These are phyloP conservation scores for Talaromyces adpressus DNA, from an alignment of 495 filamentous ascomycete species.

Conservation along the genomic window DNA sequence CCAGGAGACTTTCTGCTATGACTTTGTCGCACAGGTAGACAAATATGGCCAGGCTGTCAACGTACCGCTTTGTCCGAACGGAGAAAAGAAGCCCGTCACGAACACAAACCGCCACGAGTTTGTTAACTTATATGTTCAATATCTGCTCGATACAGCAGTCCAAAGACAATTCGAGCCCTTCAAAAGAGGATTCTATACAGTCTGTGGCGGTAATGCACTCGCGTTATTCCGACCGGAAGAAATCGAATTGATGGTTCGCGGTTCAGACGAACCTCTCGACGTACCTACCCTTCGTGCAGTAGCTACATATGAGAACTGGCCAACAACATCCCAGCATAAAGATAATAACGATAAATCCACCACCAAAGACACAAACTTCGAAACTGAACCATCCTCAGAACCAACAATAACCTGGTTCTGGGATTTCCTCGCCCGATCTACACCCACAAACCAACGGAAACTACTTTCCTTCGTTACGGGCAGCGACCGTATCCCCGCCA, in stretches of 20 bases:
- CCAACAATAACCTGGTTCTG: slow-evolving; percentile 83
- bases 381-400: slow-evolving; percentile 28
- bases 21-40: slow-evolving; percentile 74
- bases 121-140: slow-evolving; percentile 78
- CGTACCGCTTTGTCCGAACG: slow-evolving; percentile 68
- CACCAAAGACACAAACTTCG: background rate
- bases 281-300: slow-evolving; percentile 69
- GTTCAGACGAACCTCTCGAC: slow-evolving; percentile 80
- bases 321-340: background rate
- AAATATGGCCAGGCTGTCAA: slow-evolving; percentile 62
- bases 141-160: slow-evolving; percentile 74
- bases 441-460: slow-evolving; percentile 63
- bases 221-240: slow-evolving; percentile 91
- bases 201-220: slow-evolving; percentile 84
- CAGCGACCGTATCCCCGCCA: slow-evolving; percentile 85
- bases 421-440: slow-evolving; percentile 64
- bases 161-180: slow-evolving; percentile 88
- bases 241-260: slow-evolving; percentile 82
- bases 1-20: slow-evolving; percentile 70
- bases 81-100: slow-evolving; percentile 71
- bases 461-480: slow-evolving; percentile 88
- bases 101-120: slow-evolving; percentile 81
- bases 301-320: slow-evolving; percentile 80
- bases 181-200: slow-evolving; percentile 90
- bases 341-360: background rate